Conservation (phyloP, 1,284 basidiomycete species). For the Tremellales sp. region DNA sequence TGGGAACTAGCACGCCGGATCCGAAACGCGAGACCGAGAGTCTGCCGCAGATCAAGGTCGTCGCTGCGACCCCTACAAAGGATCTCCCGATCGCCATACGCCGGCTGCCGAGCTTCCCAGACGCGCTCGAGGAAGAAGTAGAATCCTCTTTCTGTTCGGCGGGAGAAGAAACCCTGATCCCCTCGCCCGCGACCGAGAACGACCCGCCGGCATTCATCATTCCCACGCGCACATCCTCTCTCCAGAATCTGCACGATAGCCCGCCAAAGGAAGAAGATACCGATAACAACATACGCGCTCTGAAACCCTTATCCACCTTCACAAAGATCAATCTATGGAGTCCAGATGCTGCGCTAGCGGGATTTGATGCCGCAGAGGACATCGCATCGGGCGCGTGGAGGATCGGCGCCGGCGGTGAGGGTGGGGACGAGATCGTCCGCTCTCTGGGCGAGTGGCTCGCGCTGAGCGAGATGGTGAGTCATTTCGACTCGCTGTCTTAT, state of each 20-base stretch:
- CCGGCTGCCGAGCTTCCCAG: conserved; percentile 2
- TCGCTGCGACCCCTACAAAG: conserved; percentile 29
- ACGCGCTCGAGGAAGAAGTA: not conserved
- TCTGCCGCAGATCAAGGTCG: conserved; percentile 22
- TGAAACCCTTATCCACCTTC: conserved; percentile 31
- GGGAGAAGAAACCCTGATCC: conserved; percentile 25
- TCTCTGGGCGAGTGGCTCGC: conserved; percentile 44
- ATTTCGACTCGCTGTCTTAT: not conserved
- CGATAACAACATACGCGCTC: conserved; percentile 13
- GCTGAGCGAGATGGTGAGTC: conserved; percentile 37
- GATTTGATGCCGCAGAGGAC: conserved; percentile 16
- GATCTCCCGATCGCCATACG: conserved; percentile 18
- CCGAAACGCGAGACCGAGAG: not conserved
- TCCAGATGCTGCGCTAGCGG: conserved; percentile 36
- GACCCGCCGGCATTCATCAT: conserved; percentile 29
- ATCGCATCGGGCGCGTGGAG: conserved; percentile 36
- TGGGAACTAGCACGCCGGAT: not conserved
- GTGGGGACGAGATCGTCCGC: conserved; percentile 44
- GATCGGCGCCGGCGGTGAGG: conserved; percentile 39
- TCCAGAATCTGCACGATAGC: not conserved
- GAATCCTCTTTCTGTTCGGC: not conserved
- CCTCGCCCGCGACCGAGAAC: conserved; percentile 35
- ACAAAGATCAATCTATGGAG: conserved; percentile 38
- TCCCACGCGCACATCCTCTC: not conserved
- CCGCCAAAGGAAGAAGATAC: not conserved